These are phyloP conservation scores for Mortierella sp. DNA, from an alignment of 371 early-diverging fungal species.

Conservation along the genomic window DNA sequence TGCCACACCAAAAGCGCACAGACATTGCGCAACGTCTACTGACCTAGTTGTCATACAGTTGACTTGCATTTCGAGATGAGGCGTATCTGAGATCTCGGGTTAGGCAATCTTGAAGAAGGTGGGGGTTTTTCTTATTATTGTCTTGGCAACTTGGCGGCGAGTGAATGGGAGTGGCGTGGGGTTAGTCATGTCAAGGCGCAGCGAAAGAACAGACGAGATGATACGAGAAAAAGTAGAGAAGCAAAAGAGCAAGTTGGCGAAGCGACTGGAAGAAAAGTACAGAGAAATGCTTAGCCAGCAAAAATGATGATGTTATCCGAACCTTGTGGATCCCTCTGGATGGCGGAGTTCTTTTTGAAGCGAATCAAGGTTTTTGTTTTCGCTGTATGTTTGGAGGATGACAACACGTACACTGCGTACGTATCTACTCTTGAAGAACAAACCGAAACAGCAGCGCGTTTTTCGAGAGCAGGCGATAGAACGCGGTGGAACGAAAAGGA, in stretches of 20 bases:
- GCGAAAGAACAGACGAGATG: neutral
- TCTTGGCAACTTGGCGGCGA: neutral
- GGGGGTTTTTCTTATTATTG: neutral
- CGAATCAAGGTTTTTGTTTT: neutral
- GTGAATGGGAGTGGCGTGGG: too few species aligned
- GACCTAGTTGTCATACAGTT: too few species aligned
- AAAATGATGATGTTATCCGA: neutral
- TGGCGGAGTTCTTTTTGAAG: neutral
- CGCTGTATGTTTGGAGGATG: neutral
- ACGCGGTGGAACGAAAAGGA: conserved; percentile 40
- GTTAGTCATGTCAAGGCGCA: neutral
- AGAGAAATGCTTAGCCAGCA: too few species aligned
- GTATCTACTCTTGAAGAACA: neutral
- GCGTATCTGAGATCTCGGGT: too few species aligned
- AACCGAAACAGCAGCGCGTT: neutral
- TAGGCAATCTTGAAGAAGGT: neutral
- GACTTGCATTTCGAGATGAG: too few species aligned
- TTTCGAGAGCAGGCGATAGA: conserved; percentile 8
- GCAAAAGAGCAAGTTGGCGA: too few species aligned
- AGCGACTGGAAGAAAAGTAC: too few species aligned
- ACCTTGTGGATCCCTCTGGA: neutral
- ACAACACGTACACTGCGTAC: neutral
- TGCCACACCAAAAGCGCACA: conserved; percentile 2
- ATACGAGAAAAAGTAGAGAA: neutral
- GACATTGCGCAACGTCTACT: neutral